A percentile compares a stretch with the other conserved stretches of the same genome.
Conservation (phyloP, 2,329 filamentous ascomycete species). For the Penicillium sp. region DNA sequence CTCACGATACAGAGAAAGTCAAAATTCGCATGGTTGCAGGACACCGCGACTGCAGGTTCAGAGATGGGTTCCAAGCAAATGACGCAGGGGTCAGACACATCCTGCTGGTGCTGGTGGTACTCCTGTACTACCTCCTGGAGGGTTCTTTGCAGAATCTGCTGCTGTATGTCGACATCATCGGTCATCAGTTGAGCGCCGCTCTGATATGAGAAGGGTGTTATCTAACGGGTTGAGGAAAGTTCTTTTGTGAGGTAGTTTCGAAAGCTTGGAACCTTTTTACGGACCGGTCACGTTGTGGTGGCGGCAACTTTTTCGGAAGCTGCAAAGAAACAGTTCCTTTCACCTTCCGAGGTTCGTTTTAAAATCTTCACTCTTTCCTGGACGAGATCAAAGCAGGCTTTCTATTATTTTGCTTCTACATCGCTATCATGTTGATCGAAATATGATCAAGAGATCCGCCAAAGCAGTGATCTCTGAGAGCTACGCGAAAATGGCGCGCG, state of each 20-base stretch:
- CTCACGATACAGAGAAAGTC: conserved; percentile 83
- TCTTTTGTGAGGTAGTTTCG: not conserved
- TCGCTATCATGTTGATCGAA: conserved; percentile 28
- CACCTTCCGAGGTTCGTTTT: conserved; percentile 6
- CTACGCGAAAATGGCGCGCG: conserved; percentile 31
- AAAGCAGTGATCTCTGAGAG: conserved; percentile 41
- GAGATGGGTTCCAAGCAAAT: conserved; percentile 82
- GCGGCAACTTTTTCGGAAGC: conserved; percentile 15
- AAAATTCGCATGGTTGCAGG: conserved; percentile 80
- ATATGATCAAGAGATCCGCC: conserved; percentile 34
- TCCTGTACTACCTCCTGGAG: conserved; percentile 49
- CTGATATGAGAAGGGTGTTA: not conserved
- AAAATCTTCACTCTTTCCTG: not conserved
- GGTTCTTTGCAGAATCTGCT: conserved; percentile 51
- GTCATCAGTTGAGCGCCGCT: conserved; percentile 35
- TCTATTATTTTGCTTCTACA: not conserved
- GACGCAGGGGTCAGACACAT: conserved; percentile 67
- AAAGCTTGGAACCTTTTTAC: not conserved
- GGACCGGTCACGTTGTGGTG: conserved; percentile 27
- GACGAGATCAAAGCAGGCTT: too few species aligned
- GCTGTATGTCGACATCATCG: conserved; percentile 47
- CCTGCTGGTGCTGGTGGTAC: conserved; percentile 36
- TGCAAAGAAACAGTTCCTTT: conserved; percentile 15
- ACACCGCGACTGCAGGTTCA: conserved; percentile 72
- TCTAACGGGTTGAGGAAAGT: not conserved